Conservation (phyloP, 306 rosid species). For the Chamaecrista fasciculata region DNA sequence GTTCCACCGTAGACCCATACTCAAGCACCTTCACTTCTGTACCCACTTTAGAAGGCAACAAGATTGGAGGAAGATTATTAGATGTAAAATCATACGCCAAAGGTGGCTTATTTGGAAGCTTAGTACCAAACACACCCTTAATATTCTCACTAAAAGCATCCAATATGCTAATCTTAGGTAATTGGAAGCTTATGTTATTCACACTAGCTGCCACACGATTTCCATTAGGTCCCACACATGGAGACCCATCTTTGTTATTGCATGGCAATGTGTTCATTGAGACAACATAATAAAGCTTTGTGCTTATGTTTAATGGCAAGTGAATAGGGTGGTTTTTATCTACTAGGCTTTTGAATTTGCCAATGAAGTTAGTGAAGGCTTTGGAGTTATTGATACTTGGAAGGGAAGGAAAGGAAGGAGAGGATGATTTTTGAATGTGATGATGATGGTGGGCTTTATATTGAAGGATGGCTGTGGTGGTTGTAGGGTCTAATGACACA, state of each 20-base stretch:
- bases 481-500: conserved; percentile 35
- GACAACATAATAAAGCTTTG: conserved; percentile 10
- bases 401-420: conserved; percentile 38
- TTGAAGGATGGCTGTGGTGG: conserved; percentile 39
- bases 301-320: conserved; percentile 30
- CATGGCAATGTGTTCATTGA: conserved; percentile 46
- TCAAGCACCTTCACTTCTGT: conserved; percentile 21
- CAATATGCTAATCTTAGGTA: conserved; percentile 14
- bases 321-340: conserved; percentile 27
- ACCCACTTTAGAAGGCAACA: not conserved
- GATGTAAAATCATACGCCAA: conserved; percentile 35
- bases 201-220: conserved; percentile 42
- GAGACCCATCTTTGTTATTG: not conserved
- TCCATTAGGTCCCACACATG: conserved; percentile 32
- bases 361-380: conserved; percentile 24
- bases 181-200: conserved; percentile 52
- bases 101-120: conserved; percentile 40
- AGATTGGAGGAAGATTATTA: not conserved
- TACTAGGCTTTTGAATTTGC: conserved; percentile 36
- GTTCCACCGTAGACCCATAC: too few relatives aligned
- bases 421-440: not conserved
- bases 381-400: conserved; percentile 38
- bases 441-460: not conserved
- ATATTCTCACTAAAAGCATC: conserved; percentile 33
- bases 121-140: conserved; percentile 26